Conservation (phyloP, 371 early-diverging fungal genomes). For the Haplosporangium sp. region DNA sequence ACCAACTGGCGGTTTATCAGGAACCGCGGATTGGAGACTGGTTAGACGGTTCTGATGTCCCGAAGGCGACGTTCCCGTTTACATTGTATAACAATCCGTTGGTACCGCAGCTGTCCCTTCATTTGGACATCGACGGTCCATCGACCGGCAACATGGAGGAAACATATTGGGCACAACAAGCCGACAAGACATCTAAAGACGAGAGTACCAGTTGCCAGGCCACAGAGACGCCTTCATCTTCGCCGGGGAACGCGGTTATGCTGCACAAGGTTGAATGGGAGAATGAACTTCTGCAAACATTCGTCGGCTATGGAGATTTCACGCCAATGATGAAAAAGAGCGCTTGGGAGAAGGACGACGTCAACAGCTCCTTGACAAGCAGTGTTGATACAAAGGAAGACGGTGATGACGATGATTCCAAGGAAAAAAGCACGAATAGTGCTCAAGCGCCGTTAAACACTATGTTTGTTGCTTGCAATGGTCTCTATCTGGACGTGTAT, state of each 20-base stretch:
- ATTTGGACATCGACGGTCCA: slow-evolving; percentile 22
- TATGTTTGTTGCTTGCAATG: slow-evolving; percentile 47
- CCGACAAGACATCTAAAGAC: background rate
- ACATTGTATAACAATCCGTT: slow-evolving; percentile 43
- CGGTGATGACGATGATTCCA: slow-evolving; percentile 24
- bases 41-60: slow-evolving; percentile 28
- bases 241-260: background rate
- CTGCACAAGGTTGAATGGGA: slow-evolving; percentile 12
- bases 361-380: slow-evolving; percentile 38
- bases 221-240: too few species aligned
- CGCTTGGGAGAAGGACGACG: slow-evolving; percentile 56
- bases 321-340: slow-evolving; percentile 67
- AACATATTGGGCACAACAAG: background rate
- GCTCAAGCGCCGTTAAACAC: background rate
- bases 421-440: slow-evolving; percentile 14
- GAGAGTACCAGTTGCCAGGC: too few species aligned
- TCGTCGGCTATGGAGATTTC: slow-evolving; percentile 71
- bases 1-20: slow-evolving; percentile 44
- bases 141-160: background rate
- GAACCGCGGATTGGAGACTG: slow-evolving; percentile 51
- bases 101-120: slow-evolving; percentile 23
- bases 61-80: slow-evolving; percentile 34
- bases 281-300: slow-evolving; percentile 46
- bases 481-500: slow-evolving; percentile 43
- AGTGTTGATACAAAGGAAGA: slow-evolving; percentile 4